A percentile compares a stretch with the other conserved stretches of the same genome.
phyloP scores from a whole-genome alignment of 1,284 basidiomycete species.

The Sparassis latifolia region DNA sequence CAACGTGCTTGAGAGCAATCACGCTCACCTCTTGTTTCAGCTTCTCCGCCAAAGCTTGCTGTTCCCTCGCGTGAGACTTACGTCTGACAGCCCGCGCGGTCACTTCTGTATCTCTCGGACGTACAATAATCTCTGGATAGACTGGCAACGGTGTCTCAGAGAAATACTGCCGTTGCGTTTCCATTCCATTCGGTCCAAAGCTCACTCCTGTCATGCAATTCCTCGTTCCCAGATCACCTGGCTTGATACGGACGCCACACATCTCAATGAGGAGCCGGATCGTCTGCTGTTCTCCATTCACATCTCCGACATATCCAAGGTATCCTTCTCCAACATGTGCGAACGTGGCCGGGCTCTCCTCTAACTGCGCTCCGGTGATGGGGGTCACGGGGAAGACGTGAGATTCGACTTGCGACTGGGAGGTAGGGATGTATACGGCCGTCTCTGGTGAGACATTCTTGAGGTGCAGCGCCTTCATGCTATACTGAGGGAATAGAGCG shows the following conservation, averaged over 20 bases:
- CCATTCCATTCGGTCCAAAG: background rate
- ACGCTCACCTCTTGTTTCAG: slow-evolving; percentile 6
- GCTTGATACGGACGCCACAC: slow-evolving; percentile 12
- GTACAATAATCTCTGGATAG: background rate
- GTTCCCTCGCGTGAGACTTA: slow-evolving; percentile 2
- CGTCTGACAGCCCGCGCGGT: slow-evolving; percentile 7
- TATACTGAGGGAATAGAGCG: slow-evolving; percentile 10
- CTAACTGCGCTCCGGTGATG: slow-evolving; percentile 3
- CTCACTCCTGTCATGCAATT: background rate
- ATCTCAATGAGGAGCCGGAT: slow-evolving; percentile 15
- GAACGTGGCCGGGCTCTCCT: slow-evolving; percentile 14
- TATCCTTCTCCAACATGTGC: slow-evolving; percentile 12
- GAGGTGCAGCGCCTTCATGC: slow-evolving; percentile 14
- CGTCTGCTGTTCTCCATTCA: slow-evolving; percentile 15
- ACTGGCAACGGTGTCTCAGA: background rate
- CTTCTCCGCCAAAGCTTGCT: slow-evolving; percentile 3
- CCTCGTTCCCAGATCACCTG: slow-evolving; percentile 12
- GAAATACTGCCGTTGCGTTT: slow-evolving; percentile 3
- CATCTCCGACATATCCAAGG: slow-evolving; percentile 16
- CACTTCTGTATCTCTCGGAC: slow-evolving; percentile 10
- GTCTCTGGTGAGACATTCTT: slow-evolving; percentile 7
- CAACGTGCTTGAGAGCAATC: background rate
- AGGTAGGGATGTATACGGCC: slow-evolving; percentile 13
- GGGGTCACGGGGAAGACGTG: slow-evolving; percentile 5
- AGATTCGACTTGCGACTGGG: slow-evolving; percentile 9